Base-by-base conservation (phyloP, 2,329 filamentous ascomycete genomes). In the Periglandula ipomoeae region DNA sequence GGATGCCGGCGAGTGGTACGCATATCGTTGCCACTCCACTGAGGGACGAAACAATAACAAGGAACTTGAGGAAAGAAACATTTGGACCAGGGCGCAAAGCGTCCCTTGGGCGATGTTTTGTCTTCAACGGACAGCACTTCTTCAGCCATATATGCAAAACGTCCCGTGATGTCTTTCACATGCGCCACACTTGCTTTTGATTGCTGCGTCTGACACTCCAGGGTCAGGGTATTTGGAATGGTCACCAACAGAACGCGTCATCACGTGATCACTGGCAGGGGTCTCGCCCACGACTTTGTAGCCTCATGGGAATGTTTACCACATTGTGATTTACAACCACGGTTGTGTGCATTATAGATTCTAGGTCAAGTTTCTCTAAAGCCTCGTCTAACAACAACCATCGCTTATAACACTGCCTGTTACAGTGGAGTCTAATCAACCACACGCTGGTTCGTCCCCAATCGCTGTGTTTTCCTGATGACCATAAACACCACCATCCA, bases 401-500 rank as follows among this genome's bases (percentile, higher is more conserved):
- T 19, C 35, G n/a, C 19, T 38, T 38, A n/a, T n/a, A n/a, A n/a
- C n/a, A n/a, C n/a, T n/a, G n/a, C n/a, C n/a, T n/a, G n/a, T 39
- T 15, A 9, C 23, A 60, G 50, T 65, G 61, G 64, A 63, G 61
- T 66, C 59, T n/a, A 19, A n/a, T 42, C 46, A 69, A 9, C 69
- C 66, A 49, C 69, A 69, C 4, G 54, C 65, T 22, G 71, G 71
- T 58, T 74, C 62, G 46, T 61, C 57, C 5, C 52, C 69, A 38
- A 50, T 52, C 20, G 23, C 39, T 23, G 48, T 55, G 6, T 23
- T 43, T 13, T 47, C 44, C 26, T 7, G 34, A 45, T 69, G 63
- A 5, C 75, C 77, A 43, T 73, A 70, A 1, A 72, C 61, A 1
- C 78, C 78, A 6, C 79, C 78, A 52, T 82, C 76, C 1, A 82